phyloP scores from a whole-genome alignment of 768 basidiomycete genomes.

The Termitomyces sp. region DNA sequence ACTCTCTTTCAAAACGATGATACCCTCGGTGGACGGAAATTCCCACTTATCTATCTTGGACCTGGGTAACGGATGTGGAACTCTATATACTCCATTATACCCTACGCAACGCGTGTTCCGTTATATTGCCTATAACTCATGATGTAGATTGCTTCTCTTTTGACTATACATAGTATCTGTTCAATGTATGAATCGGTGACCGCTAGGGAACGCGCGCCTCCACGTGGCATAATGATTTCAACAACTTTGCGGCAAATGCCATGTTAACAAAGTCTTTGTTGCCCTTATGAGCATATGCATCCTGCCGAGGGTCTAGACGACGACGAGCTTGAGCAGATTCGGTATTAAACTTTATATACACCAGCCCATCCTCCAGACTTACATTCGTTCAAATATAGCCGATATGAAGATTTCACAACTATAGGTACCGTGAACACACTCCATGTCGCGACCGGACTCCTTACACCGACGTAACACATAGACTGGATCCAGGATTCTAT shows the following conservation, averaged over 20 bases:
- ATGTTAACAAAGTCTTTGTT: background rate
- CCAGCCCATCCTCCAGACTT: background rate
- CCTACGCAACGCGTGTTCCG: background rate
- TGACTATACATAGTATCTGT: background rate
- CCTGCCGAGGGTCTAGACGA: slow-evolving; percentile 49
- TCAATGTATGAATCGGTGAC: background rate
- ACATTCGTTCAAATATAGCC: slow-evolving; percentile 41
- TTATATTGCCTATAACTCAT: background rate
- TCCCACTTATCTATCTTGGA: slow-evolving; percentile 10
- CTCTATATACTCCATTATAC: slow-evolving; percentile 12
- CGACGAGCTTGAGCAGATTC: slow-evolving; percentile 64
- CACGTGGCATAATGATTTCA: slow-evolving; percentile 8
- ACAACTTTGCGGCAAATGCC: background rate
- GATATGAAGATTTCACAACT: slow-evolving; percentile 93
- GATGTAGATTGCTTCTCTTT: slow-evolving; percentile 4
- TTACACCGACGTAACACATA: slow-evolving; percentile 24
- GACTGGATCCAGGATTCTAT: slow-evolving; percentile 98
- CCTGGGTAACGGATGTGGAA: slow-evolving; percentile 14
- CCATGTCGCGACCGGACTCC: background rate
- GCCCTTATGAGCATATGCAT: slow-evolving; percentile 30
- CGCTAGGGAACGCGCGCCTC: no score
- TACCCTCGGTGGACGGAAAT: slow-evolving; percentile 4
- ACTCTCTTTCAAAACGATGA: background rate
- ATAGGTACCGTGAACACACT: slow-evolving; percentile 54
- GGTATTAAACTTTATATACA: slow-evolving; percentile 32